A percentile compares a stretch with the other conserved stretches of the same genome.
phyloP scores from a whole-genome alignment of 495 filamentous ascomycete genomes.

The Cladorrhinum samala region DNA sequence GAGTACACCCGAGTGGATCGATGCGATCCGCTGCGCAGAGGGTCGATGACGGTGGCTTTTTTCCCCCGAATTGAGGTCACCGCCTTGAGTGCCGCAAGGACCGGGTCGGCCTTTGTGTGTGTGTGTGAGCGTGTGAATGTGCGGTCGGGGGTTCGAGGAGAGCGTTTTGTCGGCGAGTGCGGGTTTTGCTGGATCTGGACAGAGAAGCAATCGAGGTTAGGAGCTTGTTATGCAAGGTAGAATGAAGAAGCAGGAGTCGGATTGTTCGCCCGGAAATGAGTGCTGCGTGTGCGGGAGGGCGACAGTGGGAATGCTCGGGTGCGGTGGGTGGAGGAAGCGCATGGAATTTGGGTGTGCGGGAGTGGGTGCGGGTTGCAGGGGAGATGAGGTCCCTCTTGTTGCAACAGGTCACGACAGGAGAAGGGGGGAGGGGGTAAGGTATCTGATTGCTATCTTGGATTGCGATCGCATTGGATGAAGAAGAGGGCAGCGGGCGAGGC shows the following conservation, averaged over 20 bases:
- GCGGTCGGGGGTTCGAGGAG: not conserved
- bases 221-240: not conserved
- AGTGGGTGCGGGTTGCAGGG: not conserved
- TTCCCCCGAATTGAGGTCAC: constrained; percentile 18
- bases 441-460: constrained; percentile 7
- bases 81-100: constrained; percentile 15
- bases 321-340: not conserved
- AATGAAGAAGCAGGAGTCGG: not conserved
- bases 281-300: no score
- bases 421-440: constrained; percentile 8
- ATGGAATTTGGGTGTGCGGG: not conserved
- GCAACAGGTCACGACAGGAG: no score
- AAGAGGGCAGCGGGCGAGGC: constrained; percentile 27
- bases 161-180: constrained; percentile 1
- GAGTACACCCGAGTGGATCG: not conserved
- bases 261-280: no score
- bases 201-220: not conserved
- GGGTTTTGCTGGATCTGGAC: constrained; percentile 1
- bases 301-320: not conserved
- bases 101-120: constrained; percentile 4
- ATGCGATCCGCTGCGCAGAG: not conserved
- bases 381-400: not conserved
- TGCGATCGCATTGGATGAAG: constrained; percentile 36
- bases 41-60: constrained; percentile 12
- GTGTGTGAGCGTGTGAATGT: not conserved